These are phyloP conservation scores for Yarrowia hollandica DNA, from an alignment of 805 yeast species.

Conservation along the genomic window DNA sequence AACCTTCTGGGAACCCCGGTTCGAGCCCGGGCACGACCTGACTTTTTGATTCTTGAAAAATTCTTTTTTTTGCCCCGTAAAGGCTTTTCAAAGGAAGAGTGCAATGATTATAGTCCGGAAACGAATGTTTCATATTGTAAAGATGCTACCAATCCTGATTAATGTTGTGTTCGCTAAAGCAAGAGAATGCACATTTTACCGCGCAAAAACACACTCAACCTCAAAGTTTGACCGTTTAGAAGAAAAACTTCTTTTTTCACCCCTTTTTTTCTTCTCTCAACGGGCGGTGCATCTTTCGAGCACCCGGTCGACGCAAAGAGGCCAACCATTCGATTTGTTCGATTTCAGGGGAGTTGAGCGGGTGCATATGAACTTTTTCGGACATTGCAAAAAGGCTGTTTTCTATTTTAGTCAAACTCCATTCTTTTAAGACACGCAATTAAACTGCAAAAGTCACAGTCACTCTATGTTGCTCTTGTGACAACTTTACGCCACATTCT, in stretches of 20 bases:
- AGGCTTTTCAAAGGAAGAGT: too few relatives aligned
- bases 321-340: background rate
- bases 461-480: too few relatives aligned
- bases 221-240: conserved; percentile 1
- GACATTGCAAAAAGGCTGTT: background rate
- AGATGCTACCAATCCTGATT: too few relatives aligned
- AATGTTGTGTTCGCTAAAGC: too few relatives aligned
- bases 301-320: background rate
- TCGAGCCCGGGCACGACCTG: conserved; percentile 46
- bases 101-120: too few relatives aligned
- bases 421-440: too few relatives aligned
- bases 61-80: too few relatives aligned
- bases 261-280: background rate
- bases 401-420: too few relatives aligned
- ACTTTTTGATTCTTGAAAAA: too few relatives aligned
- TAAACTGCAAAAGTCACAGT: too few relatives aligned
- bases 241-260: background rate
- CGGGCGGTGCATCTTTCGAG: background rate
- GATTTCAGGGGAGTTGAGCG: background rate
- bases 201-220: background rate
- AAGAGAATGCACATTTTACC: conserved; percentile 30
- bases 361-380: background rate
- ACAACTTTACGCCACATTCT: too few relatives aligned
- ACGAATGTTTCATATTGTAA: too few relatives aligned
- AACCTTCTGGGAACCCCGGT: conserved; percentile 43